Evolutionary conservation across 306 rosid genomes (phyloP).

Genomic region (Dicorynia guianensis): DNA sequence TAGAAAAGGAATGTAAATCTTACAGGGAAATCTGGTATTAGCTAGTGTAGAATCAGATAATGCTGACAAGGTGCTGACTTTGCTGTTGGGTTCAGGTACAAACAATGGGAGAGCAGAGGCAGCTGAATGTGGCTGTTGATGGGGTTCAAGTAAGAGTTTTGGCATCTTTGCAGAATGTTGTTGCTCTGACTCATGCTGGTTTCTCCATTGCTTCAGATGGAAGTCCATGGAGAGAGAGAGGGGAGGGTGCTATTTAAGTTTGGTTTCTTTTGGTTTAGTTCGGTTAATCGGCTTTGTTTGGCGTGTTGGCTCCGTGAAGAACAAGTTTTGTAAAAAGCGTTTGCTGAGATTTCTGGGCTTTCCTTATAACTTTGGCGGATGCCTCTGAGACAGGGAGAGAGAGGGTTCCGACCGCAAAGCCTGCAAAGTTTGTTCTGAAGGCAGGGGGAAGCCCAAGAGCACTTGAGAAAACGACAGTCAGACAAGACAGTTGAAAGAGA

Average conservation of each 20-base stretch:
- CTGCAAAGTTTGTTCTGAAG: slow-evolving; percentile 82
- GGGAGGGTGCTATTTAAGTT: neutral
- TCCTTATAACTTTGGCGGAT: slow-evolving; percentile 66
- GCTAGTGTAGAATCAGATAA: slow-evolving; percentile 60
- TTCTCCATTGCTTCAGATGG: slow-evolving; percentile 84
- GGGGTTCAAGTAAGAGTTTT: slow-evolving; percentile 67
- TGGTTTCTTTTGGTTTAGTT: slow-evolving; percentile 31
- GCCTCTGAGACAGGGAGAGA: neutral
- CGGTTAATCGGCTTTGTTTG: slow-evolving; percentile 37
- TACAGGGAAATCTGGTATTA: slow-evolving; percentile 67
- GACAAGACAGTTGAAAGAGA: slow-evolving; percentile 83
- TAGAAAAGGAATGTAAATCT: slow-evolving; percentile 29
- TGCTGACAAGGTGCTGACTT: slow-evolving; percentile 63
- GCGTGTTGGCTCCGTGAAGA: slow-evolving; percentile 50
- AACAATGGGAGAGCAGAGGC: slow-evolving; percentile 75
- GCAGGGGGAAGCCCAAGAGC: slow-evolving; percentile 63
- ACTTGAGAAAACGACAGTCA: slow-evolving; percentile 82
- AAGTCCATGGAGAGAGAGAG: slow-evolving; percentile 83
- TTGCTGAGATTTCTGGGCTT: slow-evolving; percentile 44
- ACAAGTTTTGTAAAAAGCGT: slow-evolving; percentile 50
- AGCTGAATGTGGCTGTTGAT: slow-evolving; percentile 56
- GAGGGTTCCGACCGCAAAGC: slow-evolving; percentile 67
- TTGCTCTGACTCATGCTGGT: slow-evolving; percentile 86
- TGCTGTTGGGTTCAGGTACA: slow-evolving; percentile 67
- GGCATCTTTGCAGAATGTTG: slow-evolving; percentile 84